Evolutionary conservation across 148 eudicot genomes (phyloP), one percentile per base, ranked within the genome.

Genomic region (Amaranthus palmeri): DNA sequence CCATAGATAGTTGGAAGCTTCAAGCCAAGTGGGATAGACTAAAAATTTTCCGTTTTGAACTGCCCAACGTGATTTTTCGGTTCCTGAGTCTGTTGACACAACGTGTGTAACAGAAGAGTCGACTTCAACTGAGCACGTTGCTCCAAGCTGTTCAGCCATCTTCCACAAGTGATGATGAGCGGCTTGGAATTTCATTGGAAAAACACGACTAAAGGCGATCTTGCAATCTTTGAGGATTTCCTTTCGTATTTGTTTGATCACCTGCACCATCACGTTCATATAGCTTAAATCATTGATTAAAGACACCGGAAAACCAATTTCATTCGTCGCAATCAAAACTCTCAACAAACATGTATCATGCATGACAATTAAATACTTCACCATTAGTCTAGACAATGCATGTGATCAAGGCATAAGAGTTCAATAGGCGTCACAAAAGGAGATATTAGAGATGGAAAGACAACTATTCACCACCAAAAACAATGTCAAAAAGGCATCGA

Each of bases 61-160:
- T 0, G 97, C 96, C 97, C 92, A 86, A 5, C 83, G 92, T 1
- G 96, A 88, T 79, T 90, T 90, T 44, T 92, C 89, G 0, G 92
- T 92, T 45, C 87, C 88, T 2, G 82, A 36, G 62, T 92, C 90
- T 2, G 66, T 49, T 43, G 96, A 88, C 10, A 92, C 88, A 9
- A 92, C 88, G 56, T 92, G 96, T 0, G 97, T 92, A 46, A 90
- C 85, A 0, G 84, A 72, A 3, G 78, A 59, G 54, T 87, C 91
- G 0, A 81, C 18, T 53, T 88, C 82, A 5, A 80, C 79, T 3
- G 81, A 77, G 81, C 91, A 90, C 18, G 73, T 83, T 4, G 97
- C 97, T 53, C 97, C 97, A 74, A 92, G 65, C 67, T 81, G 81
- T 61, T 86, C 96, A 2, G 97, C 97, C 83, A 85, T 81, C 76